Evolutionary conservation across 192 early-diverging fungal genomes (phyloP), one percentile per base, ranked within the genome.

Genomic region (Dispira parvispora): DNA sequence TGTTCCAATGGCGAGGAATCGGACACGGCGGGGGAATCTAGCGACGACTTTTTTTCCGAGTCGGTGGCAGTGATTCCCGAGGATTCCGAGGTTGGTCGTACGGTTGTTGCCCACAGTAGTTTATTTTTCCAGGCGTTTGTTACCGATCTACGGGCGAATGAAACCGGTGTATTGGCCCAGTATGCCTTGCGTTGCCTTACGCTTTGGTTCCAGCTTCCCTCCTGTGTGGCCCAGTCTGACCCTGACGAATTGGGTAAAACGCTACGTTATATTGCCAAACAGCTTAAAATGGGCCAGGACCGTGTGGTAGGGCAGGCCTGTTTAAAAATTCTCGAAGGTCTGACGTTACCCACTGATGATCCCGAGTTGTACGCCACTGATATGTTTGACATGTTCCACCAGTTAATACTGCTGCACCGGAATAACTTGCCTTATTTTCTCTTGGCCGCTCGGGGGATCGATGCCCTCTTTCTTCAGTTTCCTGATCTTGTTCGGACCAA

Each of bases 151-250:
- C 16, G 25, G 21, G 23, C 16, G 11, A 3, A 3, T 26, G 25
- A 1, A 21, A 55, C 13, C 53, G 25, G 28, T 12, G 53, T 55
- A 8, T 14, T 55, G 13, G 21, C 20, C 11, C 53, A 23, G 12
- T 55, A 55, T 25, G 53, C 53, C 53, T 25, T 55, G 25, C 53
- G 53, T 3, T 55, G 53, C 21, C 53, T 55, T 28, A 28, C 25
- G 53, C 2, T 23, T 55, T 55, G 53, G 53, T 25, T 55, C 53
- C 13, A 28, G 3, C 21, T 55, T 55, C 53, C 53, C 21, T 8
- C 16, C 16, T 55, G 53, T 25, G 11, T 26, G 25, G 20, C 16
- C 13, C 11, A 21, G 11, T 8, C 1, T 8, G 12, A 21, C 53
- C 3, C 16, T 13, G 53, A 55, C 18, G 25, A 25, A 25, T 25